Conservation (phyloP, 2,329 filamentous ascomycete species). For the Pyrenophora graminea region DNA sequence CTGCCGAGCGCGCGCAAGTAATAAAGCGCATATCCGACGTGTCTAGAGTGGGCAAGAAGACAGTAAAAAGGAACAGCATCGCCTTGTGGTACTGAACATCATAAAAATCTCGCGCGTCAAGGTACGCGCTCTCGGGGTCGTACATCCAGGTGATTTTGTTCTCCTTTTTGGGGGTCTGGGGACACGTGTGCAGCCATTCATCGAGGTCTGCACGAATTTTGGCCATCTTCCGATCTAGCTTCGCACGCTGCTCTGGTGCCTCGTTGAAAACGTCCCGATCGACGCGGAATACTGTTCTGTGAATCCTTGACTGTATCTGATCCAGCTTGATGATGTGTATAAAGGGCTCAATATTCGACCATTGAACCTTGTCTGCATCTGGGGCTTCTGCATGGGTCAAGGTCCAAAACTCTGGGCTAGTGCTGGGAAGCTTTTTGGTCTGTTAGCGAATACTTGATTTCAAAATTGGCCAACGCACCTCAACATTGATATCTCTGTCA, state of each 20-base stretch:
- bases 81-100: slow-evolving; percentile 35
- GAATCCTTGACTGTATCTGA: slow-evolving; percentile 31
- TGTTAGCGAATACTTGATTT: background rate
- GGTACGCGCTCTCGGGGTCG: slow-evolving; percentile 27
- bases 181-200: slow-evolving; percentile 23
- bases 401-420: slow-evolving; percentile 24
- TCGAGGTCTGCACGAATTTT: slow-evolving; percentile 25
- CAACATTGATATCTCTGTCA: slow-evolving; percentile 35
- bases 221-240: slow-evolving; percentile 26
- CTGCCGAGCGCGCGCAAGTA: slow-evolving; percentile 30
- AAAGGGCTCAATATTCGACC: slow-evolving; percentile 33
- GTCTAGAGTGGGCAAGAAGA: slow-evolving; percentile 25
- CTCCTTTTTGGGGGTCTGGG: slow-evolving; percentile 24
- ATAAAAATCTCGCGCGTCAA: slow-evolving; percentile 33
- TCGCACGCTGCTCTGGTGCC: slow-evolving; percentile 18
- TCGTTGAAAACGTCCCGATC: slow-evolving; percentile 22
- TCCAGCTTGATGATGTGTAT: slow-evolving; percentile 35
- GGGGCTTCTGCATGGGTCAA: slow-evolving; percentile 26
- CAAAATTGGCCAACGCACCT: slow-evolving; percentile 15
- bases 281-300: slow-evolving; percentile 33
- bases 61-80: slow-evolving; percentile 30
- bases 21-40: slow-evolving; percentile 26
- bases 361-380: slow-evolving; percentile 13
- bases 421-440: slow-evolving; percentile 25
- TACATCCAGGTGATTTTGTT: slow-evolving; percentile 36